These are phyloP conservation scores for Choricystis sp. DNA, from an alignment of 139 green algal genomes.

Conservation along the genomic window DNA sequence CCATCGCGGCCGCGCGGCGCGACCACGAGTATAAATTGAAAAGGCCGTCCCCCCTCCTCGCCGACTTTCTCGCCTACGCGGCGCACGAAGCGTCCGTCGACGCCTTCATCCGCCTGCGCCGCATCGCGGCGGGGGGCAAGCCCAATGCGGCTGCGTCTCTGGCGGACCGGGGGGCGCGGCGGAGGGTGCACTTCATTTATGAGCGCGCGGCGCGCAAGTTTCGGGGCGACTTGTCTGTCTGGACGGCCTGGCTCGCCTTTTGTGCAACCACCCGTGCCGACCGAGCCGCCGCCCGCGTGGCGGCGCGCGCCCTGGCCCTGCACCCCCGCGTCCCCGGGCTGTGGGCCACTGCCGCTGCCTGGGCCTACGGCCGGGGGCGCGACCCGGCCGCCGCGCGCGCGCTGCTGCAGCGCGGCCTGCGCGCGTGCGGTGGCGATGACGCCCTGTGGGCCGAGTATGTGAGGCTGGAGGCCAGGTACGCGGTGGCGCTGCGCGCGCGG, in stretches of 20 bases:
- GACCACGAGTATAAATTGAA: constrained; percentile 83
- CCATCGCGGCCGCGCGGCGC: constrained; percentile 52
- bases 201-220: constrained; percentile 75
- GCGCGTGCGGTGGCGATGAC: constrained; percentile 31
- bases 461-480: constrained; percentile 67
- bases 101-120: constrained; percentile 35
- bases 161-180: constrained; percentile 45
- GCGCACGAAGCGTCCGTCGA: constrained; percentile 71
- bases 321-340: constrained; percentile 59
- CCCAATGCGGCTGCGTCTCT: constrained; percentile 34
- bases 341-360: constrained; percentile 77
- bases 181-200: constrained; percentile 79
- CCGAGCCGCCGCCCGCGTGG: constrained; percentile 40
- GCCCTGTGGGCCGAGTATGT: constrained; percentile 82
- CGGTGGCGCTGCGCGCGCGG: constrained; percentile 44
- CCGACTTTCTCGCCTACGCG: constrained; percentile 64
- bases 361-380: constrained; percentile 67
- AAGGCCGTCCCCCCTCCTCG: constrained; percentile 41
- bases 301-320: constrained; percentile 66
- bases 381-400: constrained; percentile 59
- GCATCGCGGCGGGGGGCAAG: constrained; percentile 17
- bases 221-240: constrained; percentile 65
- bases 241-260: constrained; percentile 66
- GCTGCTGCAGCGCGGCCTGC: constrained; percentile 84
- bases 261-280: constrained; percentile 39